Evolutionary conservation across 2,329 filamentous ascomycete species (phyloP).

Genomic region (Coniochaeta ligniaria): DNA sequence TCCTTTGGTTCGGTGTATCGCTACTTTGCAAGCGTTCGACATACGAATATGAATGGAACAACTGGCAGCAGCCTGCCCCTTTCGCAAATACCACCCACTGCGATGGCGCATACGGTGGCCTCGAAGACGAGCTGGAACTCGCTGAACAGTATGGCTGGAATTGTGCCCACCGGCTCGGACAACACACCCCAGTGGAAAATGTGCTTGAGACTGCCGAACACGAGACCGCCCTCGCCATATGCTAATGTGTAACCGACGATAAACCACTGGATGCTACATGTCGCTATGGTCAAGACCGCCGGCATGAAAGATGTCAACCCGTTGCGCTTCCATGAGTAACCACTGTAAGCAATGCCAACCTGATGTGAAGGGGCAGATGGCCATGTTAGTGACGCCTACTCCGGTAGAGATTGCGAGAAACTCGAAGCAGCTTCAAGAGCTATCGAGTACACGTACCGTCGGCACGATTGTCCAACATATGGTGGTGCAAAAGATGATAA

Average conservation of each 20-base stretch:
- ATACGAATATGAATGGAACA: constrained; percentile 37
- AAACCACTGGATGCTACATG: constrained; percentile 44
- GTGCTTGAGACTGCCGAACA: constrained; percentile 37
- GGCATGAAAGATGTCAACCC: constrained; percentile 40
- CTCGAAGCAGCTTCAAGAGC: background rate
- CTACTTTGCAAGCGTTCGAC: background rate
- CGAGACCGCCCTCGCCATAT: constrained; percentile 35
- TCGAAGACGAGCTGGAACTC: constrained; percentile 43
- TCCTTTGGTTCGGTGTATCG: background rate
- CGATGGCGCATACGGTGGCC: constrained; percentile 43
- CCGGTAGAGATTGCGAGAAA: background rate
- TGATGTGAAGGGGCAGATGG: background rate
- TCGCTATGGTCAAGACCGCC: constrained; percentile 35
- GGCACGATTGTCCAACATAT: constrained; percentile 46
- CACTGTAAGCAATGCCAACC: constrained; percentile 41
- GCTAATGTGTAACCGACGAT: constrained; percentile 39
- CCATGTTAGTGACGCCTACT: background rate
- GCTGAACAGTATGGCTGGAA: constrained; percentile 41
- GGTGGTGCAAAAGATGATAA: constrained; percentile 41
- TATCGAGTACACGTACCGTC: constrained; percentile 18
- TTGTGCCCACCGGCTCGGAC: constrained; percentile 38
- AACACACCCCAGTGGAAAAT: constrained; percentile 37
- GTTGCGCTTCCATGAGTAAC: constrained; percentile 39
- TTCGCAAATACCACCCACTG: constrained; percentile 40
- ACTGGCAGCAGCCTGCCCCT: constrained; percentile 35